Percentiles rank a stretch among this genome's conserved stretches.
phyloP scores from a whole-genome alignment of 2,329 filamentous ascomycete genomes.

The Claviceps spartinae region DNA sequence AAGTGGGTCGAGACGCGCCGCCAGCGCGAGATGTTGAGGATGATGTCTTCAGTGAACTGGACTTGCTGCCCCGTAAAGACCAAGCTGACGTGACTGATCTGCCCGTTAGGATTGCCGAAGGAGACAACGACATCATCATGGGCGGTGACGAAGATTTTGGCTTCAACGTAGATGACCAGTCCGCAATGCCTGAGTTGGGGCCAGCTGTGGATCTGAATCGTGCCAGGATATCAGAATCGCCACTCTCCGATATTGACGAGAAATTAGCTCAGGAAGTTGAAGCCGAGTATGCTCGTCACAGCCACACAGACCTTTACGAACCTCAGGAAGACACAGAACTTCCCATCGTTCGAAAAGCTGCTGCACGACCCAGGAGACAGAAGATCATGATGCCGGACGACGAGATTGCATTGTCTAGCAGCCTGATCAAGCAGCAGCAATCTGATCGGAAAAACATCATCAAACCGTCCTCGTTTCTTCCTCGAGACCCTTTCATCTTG shows the following conservation, averaged over 20 bases:
- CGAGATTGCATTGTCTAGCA: conserved; percentile 62
- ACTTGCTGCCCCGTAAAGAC: conserved; percentile 41
- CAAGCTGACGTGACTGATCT: conserved; percentile 42
- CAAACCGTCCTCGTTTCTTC: conserved; percentile 68
- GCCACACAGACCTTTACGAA: conserved; percentile 47
- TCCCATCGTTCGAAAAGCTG: conserved; percentile 50
- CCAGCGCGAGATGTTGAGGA: conserved; percentile 53
- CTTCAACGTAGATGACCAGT: conserved; percentile 47
- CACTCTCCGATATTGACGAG: conserved; percentile 56
- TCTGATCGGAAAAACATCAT: conserved; percentile 76
- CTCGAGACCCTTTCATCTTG: conserved; percentile 73
- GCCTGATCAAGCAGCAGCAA: conserved; percentile 76
- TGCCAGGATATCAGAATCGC: conserved; percentile 54
- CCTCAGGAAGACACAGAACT: conserved; percentile 43
- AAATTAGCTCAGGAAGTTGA: conserved; percentile 46
- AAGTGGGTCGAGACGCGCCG: conserved; percentile 80
- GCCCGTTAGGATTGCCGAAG: conserved; percentile 46
- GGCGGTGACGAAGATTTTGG: conserved; percentile 49
- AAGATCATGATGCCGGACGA: conserved; percentile 73
- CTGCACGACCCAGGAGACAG: conserved; percentile 60
- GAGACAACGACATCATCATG: conserved; percentile 52
- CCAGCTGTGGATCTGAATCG: conserved; percentile 36
- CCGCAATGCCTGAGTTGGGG: conserved; percentile 36
- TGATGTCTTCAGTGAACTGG: conserved; percentile 53
- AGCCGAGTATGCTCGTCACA: conserved; percentile 39